Conservation (phyloP, 2,329 filamentous ascomycete genomes). For the Aspergillus sp. region DNA sequence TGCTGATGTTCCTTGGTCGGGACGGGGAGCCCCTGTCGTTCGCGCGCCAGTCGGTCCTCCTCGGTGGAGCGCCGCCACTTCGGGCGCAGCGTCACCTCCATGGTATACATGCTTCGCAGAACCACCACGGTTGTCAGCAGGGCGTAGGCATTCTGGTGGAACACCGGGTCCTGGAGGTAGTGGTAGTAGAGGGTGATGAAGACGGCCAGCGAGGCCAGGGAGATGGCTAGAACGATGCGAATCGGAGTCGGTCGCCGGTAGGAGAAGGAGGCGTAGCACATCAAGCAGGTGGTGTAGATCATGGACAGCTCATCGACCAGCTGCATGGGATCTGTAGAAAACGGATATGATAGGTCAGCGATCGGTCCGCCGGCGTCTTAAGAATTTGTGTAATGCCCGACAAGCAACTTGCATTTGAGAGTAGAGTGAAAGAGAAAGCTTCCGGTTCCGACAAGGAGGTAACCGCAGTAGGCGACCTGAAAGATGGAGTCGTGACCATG, state of each 20-base stretch:
- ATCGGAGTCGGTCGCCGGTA: constrained; percentile 59
- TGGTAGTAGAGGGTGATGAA: constrained; percentile 82
- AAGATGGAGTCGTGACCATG: constrained; percentile 77
- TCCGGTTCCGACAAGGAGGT: constrained; percentile 60
- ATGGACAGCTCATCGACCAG: constrained; percentile 69
- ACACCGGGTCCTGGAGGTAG: constrained; percentile 75
- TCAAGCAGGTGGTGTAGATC: constrained; percentile 71
- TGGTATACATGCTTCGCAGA: constrained; percentile 72
- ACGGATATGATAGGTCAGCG: constrained; percentile 21
- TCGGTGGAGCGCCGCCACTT: constrained; percentile 51
- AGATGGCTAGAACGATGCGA: constrained; percentile 56
- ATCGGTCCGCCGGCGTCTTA: background rate
- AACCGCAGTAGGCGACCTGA: constrained; percentile 63
- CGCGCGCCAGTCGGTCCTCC: constrained; percentile 44
- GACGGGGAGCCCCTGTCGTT: constrained; percentile 37
- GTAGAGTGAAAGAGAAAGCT: constrained; percentile 65
- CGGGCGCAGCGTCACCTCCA: constrained; percentile 67
- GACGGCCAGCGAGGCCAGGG: constrained; percentile 55
- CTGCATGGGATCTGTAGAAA: constrained; percentile 63
- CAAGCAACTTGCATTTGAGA: constrained; percentile 55
- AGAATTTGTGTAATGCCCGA: background rate
- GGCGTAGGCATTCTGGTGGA: constrained; percentile 79
- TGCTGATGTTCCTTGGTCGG: constrained; percentile 46
- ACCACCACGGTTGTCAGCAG: constrained; percentile 69
- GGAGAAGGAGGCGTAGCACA: constrained; percentile 73